Conservation (phyloP, 2,329 filamentous ascomycete species). For the Exophiala phaeomuriformis region DNA sequence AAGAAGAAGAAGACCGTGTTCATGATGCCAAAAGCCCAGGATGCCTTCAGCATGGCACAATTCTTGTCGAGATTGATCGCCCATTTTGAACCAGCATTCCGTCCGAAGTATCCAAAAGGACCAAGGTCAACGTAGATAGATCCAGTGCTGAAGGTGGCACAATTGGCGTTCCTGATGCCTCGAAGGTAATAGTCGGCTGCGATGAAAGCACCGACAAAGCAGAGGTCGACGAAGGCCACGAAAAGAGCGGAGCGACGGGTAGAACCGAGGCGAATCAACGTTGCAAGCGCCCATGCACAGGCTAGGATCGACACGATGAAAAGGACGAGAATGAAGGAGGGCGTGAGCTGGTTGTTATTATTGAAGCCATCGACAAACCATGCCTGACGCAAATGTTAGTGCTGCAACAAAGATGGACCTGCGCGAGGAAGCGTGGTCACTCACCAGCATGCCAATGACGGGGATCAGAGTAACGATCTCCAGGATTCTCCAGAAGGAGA, state of each 20-base stretch:
- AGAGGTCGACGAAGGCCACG: conserved; percentile 55
- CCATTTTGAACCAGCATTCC: conserved; percentile 40
- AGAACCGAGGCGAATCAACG: conserved; percentile 52
- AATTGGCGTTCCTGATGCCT: conserved; percentile 56
- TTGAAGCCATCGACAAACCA: conserved; percentile 57
- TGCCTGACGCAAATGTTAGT: conserved; percentile 32
- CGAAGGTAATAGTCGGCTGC: conserved; percentile 54
- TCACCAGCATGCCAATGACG: conserved; percentile 54
- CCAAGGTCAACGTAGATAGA: conserved; percentile 55
- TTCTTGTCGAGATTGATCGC: conserved; percentile 59
- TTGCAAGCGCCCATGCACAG: conserved; percentile 55
- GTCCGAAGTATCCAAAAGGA: conserved; percentile 51
- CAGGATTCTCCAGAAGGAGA: conserved; percentile 54
- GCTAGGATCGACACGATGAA: conserved; percentile 59
- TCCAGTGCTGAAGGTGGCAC: conserved; percentile 51
- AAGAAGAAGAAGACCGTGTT: conserved; percentile 72
- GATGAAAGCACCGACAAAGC: conserved; percentile 58
- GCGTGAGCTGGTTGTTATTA: conserved; percentile 51
- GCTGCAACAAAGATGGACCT: neutral
- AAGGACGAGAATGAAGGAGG: conserved; percentile 53
- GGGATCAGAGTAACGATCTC: conserved; percentile 58
- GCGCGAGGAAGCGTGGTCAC: conserved; percentile 14
- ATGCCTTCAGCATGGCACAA: conserved; percentile 87
- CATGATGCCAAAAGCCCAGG: conserved; percentile 86
- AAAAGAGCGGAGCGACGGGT: conserved; percentile 53